Percentiles rank a stretch among this genome's conserved stretches.
These are phyloP conservation scores for Leishmania gerbilli DNA, from an alignment of 208 protist genomes.

Conservation along the genomic window DNA sequence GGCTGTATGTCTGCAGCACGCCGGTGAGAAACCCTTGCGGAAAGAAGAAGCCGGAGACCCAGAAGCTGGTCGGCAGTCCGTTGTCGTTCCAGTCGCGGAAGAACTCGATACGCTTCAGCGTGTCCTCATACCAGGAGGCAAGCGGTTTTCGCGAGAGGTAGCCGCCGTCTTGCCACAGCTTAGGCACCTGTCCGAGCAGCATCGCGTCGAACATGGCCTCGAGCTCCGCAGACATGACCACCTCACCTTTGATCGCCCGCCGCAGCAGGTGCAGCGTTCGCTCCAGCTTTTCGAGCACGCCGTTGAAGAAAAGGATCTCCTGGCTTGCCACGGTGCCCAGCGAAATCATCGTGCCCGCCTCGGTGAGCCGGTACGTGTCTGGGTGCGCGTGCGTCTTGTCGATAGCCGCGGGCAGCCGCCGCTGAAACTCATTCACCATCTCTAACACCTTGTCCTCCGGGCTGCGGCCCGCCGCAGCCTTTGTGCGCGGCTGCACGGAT, in stretches of 20 bases:
- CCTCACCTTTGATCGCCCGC: conserved; percentile 90
- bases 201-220: conserved; percentile 93
- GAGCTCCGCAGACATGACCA: conserved; percentile 90
- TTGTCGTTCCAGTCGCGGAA: conserved; percentile 95
- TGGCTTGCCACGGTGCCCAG: conserved; percentile 89
- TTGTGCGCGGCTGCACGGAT: conserved; percentile 89
- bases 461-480: conserved; percentile 37
- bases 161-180: conserved; percentile 84
- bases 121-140: conserved; percentile 95
- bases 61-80: conserved; percentile 92
- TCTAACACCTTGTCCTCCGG: conserved; percentile 81
- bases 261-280: conserved; percentile 71
- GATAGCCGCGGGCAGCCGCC: conserved; percentile 75
- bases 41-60: conserved; percentile 99
- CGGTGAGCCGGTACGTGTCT: conserved; percentile 88
- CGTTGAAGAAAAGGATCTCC: conserved; percentile 93
- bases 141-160: conserved; percentile 97
- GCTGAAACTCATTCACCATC: conserved; percentile 81
- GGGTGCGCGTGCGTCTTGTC: conserved; percentile 77
- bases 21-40: conserved; percentile 95
- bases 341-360: conserved; percentile 89
- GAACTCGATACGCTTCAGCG: conserved; percentile 92
- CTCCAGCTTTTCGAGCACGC: conserved; percentile 73
- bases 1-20: conserved; percentile 93
- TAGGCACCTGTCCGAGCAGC: conserved; percentile 92